These are phyloP conservation scores for Colletotrichum sp. DNA, from an alignment of 2,329 filamentous ascomycete genomes.

Conservation along the genomic window DNA sequence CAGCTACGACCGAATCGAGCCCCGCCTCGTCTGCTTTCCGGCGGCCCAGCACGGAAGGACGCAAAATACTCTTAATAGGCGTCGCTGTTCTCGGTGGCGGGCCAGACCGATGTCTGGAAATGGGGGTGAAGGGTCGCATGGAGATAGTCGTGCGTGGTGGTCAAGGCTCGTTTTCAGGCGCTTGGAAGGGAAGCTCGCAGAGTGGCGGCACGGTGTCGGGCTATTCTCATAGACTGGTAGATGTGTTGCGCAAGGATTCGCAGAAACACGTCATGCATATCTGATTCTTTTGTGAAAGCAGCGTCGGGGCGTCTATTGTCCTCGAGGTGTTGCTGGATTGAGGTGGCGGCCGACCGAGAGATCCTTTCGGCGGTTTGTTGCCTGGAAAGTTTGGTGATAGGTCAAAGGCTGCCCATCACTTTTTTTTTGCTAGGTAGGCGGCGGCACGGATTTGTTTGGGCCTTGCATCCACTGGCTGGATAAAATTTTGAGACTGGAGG, in stretches of 20 bases:
- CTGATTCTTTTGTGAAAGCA: neutral
- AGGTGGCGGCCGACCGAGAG: neutral
- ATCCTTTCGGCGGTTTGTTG: slow-evolving; percentile 6
- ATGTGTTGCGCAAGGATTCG: slow-evolving; percentile 24
- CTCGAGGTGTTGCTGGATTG: neutral
- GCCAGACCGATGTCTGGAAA: slow-evolving; percentile 36
- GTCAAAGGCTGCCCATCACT: neutral
- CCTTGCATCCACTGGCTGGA: neutral
- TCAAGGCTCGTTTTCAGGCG: neutral
- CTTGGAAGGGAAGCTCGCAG: neutral
- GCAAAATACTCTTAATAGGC: slow-evolving; percentile 60
- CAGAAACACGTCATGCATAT: slow-evolving; percentile 27
- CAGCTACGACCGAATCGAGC: slow-evolving; percentile 40
- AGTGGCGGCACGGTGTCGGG: slow-evolving; percentile 10
- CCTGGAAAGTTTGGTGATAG: neutral
- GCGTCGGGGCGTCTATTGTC: neutral
- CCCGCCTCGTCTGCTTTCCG: slow-evolving; percentile 49
- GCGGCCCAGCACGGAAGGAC: slow-evolving; percentile 47
- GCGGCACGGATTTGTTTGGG: neutral
- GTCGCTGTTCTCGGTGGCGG: slow-evolving; percentile 37
- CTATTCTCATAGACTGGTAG: slow-evolving; percentile 27
- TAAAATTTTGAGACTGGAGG: slow-evolving; percentile 20
- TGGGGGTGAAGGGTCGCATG: slow-evolving; percentile 41
- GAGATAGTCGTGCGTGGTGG: slow-evolving; percentile 1
- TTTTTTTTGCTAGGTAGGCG: neutral